A percentile compares a stretch with the other conserved stretches of the same genome.
Evolutionary conservation across 2,329 filamentous ascomycete genomes (phyloP).

Genomic region (Amauroascus niger): DNA sequence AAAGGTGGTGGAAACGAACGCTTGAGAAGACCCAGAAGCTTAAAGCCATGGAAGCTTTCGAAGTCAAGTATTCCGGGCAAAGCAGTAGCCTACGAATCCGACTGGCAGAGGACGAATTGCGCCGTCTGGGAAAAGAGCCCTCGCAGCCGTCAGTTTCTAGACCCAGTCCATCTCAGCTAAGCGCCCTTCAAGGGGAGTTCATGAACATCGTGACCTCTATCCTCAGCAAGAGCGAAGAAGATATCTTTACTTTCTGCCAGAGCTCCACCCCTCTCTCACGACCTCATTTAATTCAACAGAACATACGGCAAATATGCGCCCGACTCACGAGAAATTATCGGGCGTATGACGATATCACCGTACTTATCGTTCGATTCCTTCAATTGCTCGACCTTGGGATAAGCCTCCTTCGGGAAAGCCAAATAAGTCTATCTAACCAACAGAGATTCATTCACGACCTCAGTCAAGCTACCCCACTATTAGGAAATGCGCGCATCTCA

Average conservation of each 20-base stretch:
- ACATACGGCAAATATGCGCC: slow-evolving; percentile 58
- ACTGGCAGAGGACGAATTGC: slow-evolving; percentile 53
- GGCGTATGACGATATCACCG: slow-evolving; percentile 75
- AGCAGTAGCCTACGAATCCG: slow-evolving; percentile 56
- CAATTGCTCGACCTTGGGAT: slow-evolving; percentile 69
- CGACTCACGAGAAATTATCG: slow-evolving; percentile 62
- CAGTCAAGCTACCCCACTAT: slow-evolving; percentile 32
- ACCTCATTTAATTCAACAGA: slow-evolving; percentile 40
- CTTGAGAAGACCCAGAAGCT: slow-evolving; percentile 49
- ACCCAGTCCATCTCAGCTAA: slow-evolving; percentile 57
- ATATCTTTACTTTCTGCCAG: slow-evolving; percentile 20
- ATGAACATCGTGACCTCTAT: slow-evolving; percentile 61
- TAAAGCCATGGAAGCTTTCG: slow-evolving; percentile 54
- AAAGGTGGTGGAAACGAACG: slow-evolving; percentile 49
- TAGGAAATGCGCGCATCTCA: slow-evolving; percentile 23
- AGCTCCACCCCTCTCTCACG: slow-evolving; percentile 22
- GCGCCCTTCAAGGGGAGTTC: slow-evolving; percentile 72
- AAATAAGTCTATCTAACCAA: slow-evolving; percentile 16
- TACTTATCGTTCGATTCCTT: slow-evolving; percentile 67
- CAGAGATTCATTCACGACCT: slow-evolving; percentile 24
- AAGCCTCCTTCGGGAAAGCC: slow-evolving; percentile 44
- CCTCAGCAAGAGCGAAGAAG: slow-evolving; percentile 36
- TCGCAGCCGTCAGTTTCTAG: slow-evolving; percentile 60
- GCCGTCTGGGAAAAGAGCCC: slow-evolving; percentile 56
- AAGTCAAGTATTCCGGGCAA: slow-evolving; percentile 58